A percentile compares a stretch with the other conserved stretches of the same genome.
Conservation (phyloP, 768 basidiomycete genomes). For the Hemileccinum impolitum region DNA sequence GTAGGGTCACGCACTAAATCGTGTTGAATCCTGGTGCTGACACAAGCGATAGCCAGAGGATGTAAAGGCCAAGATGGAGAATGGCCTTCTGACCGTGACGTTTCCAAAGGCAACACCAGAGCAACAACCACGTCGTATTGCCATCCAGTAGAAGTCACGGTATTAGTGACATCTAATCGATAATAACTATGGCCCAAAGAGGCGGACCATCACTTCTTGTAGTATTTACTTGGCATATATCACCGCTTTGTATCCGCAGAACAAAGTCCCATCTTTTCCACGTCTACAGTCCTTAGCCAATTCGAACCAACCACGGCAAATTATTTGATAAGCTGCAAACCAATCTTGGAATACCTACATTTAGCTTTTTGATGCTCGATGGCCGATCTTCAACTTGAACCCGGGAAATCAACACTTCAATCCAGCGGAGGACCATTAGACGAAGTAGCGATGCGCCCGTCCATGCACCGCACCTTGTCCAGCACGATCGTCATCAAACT, state of each 20-base stretch:
- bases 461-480: constrained; percentile 30
- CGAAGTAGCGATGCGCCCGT: constrained; percentile 14
- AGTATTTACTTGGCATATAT: too few relatives aligned
- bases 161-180: too few relatives aligned
- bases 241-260: too few relatives aligned
- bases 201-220: too few relatives aligned
- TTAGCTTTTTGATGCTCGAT: not conserved
- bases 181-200: too few relatives aligned
- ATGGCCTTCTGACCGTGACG: constrained; percentile 43
- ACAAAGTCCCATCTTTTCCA: too few relatives aligned
- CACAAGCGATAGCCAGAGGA: constrained; percentile 33
- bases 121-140: constrained; percentile 39
- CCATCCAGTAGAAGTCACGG: constrained; percentile 2
- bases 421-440: constrained; percentile 1
- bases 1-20: constrained; percentile 18
- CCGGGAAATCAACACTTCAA: constrained; percentile 4
- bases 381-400: constrained; percentile 13
- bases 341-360: too few relatives aligned
- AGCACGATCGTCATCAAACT: constrained; percentile 86
- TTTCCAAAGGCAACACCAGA: constrained; percentile 43
- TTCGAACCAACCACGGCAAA: too few relatives aligned
- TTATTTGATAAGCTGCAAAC: too few relatives aligned
- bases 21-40: not conserved
- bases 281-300: too few relatives aligned
- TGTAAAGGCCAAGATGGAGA: constrained; percentile 44